A percentile compares a stretch with the other conserved stretches of the same genome.
These are phyloP conservation scores for Potentilla sterilis DNA, from an alignment of 306 rosid species.

Conservation along the genomic window DNA sequence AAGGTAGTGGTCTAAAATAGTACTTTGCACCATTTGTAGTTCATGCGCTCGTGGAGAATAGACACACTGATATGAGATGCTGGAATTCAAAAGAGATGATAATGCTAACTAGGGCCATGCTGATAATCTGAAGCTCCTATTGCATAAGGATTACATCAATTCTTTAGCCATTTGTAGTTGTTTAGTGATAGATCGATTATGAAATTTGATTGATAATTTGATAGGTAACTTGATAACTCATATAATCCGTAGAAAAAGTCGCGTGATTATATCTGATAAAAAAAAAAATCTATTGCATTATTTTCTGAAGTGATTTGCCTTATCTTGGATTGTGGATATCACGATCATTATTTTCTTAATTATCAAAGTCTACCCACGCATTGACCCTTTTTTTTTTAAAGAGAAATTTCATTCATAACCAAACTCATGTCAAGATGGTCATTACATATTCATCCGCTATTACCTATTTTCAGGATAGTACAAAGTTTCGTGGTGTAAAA, in stretches of 20 bases:
- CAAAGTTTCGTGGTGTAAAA: too few species aligned
- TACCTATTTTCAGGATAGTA: too few species aligned
- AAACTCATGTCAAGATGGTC: too few species aligned
- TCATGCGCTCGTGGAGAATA: background rate
- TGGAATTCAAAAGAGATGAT: background rate
- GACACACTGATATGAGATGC: background rate
- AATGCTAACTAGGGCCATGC: background rate
- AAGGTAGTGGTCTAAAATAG: background rate
- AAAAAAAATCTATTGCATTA: background rate
- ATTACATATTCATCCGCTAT: too few species aligned
- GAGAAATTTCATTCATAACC: too few species aligned
- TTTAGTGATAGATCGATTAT: background rate
- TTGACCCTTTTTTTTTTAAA: too few species aligned
- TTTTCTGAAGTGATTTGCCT: background rate
- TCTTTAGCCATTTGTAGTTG: background rate
- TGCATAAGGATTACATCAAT: background rate
- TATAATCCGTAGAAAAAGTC: background rate
- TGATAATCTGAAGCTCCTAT: constrained; percentile 16
- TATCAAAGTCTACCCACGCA: background rate
- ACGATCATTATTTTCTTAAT: background rate
- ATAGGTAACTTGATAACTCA: background rate
- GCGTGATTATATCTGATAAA: background rate
- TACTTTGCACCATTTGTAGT: background rate
- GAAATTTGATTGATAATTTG: constrained; percentile 1
- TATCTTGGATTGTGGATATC: background rate